Evolutionary conservation across 176 grass and related monocot species (phyloP), one percentile per base, ranked within the genome.

Genomic region (Eleusine indica): DNA sequence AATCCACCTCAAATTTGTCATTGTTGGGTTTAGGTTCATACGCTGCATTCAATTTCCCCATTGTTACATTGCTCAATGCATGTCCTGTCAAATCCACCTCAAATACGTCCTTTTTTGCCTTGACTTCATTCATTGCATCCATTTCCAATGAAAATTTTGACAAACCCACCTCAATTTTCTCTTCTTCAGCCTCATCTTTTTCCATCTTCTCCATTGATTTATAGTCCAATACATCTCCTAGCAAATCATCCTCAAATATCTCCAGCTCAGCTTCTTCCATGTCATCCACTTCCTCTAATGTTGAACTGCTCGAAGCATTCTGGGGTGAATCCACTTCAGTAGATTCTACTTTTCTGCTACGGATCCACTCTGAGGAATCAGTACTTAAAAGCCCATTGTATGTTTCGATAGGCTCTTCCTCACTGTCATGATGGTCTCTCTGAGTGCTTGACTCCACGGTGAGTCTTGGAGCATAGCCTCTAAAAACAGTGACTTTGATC

Each of bases 401-500:
- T 54, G 66, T 74, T 18, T 30, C 53, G 46, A 74, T 42, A 61
- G 38, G 63, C 79, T 81, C 76, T 84, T 91, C 74, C 53, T 68
- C 38, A 78, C 2, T 29, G 17, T 81, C 56, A 17, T 48, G 52
- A 80, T 85, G 81, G 75, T 91, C 68, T 19, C 29, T 89, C 67
- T 82, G 56, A 2, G 44, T 80, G 81, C 78, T 85, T 7, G 62
- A 79, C 76, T 76, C 71, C 30, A 77, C 21, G 19, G 54, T 57
- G n/a, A 88, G 56, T 73, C 53, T 89, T 15, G 74, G 80, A 32
- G 76, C 74, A 80, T 88, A 90, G 32, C 84, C 73, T 76, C 80
- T 88, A 82, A 67, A 78, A 88, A 61, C 78, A 71, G 74, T 67
- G 68, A 87, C 79, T 85, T 92, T 85, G n/a, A 81, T 88, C 38